These are phyloP conservation scores for Globisporangium mamillatum DNA, from an alignment of 352 stramenopile species.

Conservation along the genomic window DNA sequence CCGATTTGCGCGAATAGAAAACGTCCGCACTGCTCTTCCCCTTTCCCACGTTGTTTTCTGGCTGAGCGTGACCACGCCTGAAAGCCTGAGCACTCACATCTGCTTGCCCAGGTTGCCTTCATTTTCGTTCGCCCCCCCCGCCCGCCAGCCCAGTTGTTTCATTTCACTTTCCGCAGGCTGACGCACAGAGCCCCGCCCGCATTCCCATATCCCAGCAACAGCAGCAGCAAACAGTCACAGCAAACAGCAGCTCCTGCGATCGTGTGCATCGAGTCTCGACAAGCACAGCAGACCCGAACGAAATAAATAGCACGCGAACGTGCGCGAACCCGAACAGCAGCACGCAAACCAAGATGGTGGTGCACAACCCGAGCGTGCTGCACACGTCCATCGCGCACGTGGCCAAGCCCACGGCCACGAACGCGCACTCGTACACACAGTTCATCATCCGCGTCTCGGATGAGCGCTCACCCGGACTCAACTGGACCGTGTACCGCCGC, in stretches of 20 bases:
- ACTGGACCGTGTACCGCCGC: constrained; percentile 83
- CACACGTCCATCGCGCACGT: constrained; percentile 82
- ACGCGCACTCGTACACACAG: constrained; percentile 73
- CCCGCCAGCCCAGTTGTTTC: neutral
- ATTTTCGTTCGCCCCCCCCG: neutral
- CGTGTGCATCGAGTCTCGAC: neutral
- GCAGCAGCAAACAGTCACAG: neutral
- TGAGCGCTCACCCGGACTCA: constrained; percentile 57
- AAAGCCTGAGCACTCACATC: neutral
- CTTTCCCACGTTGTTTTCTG: neutral
- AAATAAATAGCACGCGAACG: neutral
- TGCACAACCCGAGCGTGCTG: constrained; percentile 47
- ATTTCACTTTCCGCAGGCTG: constrained; percentile 8
- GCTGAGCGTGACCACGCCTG: too few species aligned
- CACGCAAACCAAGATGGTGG: constrained; percentile 12
- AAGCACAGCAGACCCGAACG: neutral
- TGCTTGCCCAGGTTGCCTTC: neutral
- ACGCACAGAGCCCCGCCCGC: neutral
- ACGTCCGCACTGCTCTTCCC: neutral
- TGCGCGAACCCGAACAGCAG: neutral
- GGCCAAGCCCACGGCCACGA: constrained; percentile 50
- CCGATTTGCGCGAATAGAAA: neutral
- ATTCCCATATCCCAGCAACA: neutral
- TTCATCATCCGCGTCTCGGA: constrained; percentile 86
- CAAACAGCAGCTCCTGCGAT: neutral